Percentiles rank a stretch among this genome's conserved stretches.
These are phyloP conservation scores for Peterozyma toletana DNA, from an alignment of 805 yeast species.

Conservation along the genomic window DNA sequence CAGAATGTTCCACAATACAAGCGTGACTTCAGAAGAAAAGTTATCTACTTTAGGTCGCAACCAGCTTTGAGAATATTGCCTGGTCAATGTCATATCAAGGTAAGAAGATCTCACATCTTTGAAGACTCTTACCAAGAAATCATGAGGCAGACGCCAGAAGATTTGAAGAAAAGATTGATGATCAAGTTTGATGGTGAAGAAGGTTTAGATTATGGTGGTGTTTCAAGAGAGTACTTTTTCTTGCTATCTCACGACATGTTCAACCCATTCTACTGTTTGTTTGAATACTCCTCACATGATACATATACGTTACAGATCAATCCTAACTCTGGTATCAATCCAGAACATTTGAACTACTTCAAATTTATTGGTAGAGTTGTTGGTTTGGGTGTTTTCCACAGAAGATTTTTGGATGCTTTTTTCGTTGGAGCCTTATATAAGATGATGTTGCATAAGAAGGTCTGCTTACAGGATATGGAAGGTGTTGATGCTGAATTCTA, in stretches of 20 bases:
- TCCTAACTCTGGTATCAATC: constrained; percentile 94
- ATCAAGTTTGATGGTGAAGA: constrained; percentile 99
- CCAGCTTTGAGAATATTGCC: constrained; percentile 96
- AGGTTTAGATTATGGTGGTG: constrained; percentile 99
- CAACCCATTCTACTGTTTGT: constrained; percentile 94
- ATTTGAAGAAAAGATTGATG: constrained; percentile 94
- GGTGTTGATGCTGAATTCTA: constrained; percentile 98
- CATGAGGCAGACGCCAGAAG: constrained; percentile 99
- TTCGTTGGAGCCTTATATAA: constrained; percentile 97
- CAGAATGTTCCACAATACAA: constrained; percentile 99
- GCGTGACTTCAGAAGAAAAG: constrained; percentile 97
- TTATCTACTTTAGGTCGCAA: constrained; percentile 95
- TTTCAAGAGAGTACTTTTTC: constrained; percentile 95
- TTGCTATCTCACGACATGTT: constrained; percentile 97
- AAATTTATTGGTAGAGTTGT: constrained; percentile 98
- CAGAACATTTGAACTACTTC: constrained; percentile 96
- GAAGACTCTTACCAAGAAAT: constrained; percentile 98
- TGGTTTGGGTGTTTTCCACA: constrained; percentile 96
- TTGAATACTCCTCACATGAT: constrained; percentile 96
- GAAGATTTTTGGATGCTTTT: constrained; percentile 96
- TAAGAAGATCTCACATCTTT: constrained; percentile 90
- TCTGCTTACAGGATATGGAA: constrained; percentile 94
- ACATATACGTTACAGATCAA: constrained; percentile 96
- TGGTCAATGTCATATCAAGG: constrained; percentile 98
- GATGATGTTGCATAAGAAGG: constrained; percentile 94